Conservation (phyloP, 192 early-diverging fungal genomes). For the Helicostylum pulchrum region DNA sequence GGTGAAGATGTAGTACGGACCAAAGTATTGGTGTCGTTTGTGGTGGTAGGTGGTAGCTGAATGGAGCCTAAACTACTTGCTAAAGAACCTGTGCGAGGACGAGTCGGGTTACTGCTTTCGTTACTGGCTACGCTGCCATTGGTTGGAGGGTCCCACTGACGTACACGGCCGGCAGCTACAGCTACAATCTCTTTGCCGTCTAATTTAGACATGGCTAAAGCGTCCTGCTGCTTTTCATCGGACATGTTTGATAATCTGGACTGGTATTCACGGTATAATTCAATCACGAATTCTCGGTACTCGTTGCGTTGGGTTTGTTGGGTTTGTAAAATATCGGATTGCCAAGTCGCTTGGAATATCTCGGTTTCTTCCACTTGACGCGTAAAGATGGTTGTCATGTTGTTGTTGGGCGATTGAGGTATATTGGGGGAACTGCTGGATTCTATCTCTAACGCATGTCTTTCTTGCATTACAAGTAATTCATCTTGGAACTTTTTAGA, state of each 20-base stretch:
- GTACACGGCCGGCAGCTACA: conserved; percentile 30
- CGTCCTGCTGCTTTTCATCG: background rate
- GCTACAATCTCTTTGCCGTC: conserved; percentile 56
- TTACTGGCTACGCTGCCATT: background rate
- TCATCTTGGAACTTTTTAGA: conserved; percentile 9
- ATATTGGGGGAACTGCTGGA: background rate
- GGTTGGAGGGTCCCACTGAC: background rate
- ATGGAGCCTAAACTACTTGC: background rate
- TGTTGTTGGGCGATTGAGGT: conserved; percentile 13
- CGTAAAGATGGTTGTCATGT: conserved; percentile 33
- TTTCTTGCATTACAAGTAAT: background rate
- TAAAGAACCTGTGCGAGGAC: background rate
- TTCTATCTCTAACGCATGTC: conserved; percentile 27
- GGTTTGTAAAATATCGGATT: conserved; percentile 47
- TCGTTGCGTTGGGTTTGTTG: conserved; percentile 47
- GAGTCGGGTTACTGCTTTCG: background rate
- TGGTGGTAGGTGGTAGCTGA: background rate
- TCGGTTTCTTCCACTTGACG: conserved; percentile 48
- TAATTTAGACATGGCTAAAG: conserved; percentile 19
- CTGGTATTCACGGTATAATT: conserved; percentile 50
- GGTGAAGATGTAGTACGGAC: background rate
- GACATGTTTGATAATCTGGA: conserved; percentile 16
- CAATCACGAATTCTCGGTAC: conserved; percentile 56
- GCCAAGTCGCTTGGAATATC: conserved; percentile 49
- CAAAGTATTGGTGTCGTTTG: background rate